A percentile compares a stretch with the other conserved stretches of the same genome.
These are phyloP conservation scores for Uncinocarpus reesii DNA, from an alignment of 2,329 filamentous ascomycete species.

Conservation along the genomic window DNA sequence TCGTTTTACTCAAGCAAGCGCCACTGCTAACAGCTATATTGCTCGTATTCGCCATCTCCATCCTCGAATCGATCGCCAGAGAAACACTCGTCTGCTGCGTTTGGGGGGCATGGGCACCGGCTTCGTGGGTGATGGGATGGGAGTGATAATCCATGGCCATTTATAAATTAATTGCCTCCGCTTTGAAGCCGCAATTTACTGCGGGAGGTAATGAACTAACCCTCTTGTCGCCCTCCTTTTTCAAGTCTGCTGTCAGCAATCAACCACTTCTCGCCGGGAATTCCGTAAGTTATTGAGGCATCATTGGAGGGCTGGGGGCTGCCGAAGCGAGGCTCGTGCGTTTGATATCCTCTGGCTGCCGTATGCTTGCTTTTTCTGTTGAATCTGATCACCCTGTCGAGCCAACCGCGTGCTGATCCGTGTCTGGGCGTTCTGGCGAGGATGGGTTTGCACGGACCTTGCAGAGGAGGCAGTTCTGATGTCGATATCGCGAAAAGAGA, in stretches of 20 bases:
- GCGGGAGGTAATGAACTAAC: no score
- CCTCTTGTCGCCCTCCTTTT: no score
- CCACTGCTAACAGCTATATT: neutral
- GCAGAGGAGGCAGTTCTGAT: neutral
- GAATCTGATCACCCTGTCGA: no score
- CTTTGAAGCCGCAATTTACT: no score
- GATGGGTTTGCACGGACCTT: no score
- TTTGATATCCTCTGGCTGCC: neutral
- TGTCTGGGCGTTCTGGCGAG: no score
- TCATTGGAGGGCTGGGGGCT: neutral
- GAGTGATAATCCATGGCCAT: conserved; percentile 7
- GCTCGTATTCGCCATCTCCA: neutral
- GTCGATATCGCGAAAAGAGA: neutral
- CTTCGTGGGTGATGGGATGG: neutral
- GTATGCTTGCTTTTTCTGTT: no score
- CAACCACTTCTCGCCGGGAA: neutral
- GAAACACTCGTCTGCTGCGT: neutral
- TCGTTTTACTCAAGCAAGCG: neutral
- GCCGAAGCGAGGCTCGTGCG: neutral
- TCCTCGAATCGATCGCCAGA: neutral
- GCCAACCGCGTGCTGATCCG: no score
- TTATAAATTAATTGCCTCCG: neutral
- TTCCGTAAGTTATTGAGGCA: conserved; percentile 2
- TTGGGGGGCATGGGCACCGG: neutral
- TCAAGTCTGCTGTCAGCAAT: no score